Evolutionary conservation across 2,329 filamentous ascomycete species (phyloP).

Genomic region (Aspergillus vadensis): DNA sequence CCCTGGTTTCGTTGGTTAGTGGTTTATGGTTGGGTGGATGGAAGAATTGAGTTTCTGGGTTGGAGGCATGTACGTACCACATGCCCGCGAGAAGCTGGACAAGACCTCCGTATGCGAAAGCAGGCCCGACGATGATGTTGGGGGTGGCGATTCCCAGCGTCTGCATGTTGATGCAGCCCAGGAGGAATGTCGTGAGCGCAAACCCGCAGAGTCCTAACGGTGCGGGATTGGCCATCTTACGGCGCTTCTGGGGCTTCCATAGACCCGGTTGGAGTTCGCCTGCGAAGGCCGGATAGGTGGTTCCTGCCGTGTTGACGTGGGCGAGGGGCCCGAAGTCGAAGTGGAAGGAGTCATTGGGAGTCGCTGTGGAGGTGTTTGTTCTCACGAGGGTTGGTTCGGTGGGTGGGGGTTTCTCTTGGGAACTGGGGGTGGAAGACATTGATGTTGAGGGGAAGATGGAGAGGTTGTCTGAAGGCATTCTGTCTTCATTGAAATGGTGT

Average conservation of each 20-base stretch:
- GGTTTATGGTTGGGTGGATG: neutral
- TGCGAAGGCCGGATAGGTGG: slow-evolving; percentile 60
- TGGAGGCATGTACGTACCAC: slow-evolving; percentile 58
- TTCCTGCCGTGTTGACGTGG: slow-evolving; percentile 41
- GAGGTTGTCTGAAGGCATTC: neutral
- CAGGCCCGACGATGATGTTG: slow-evolving; percentile 66
- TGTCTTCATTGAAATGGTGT: neutral
- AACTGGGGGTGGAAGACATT: neutral
- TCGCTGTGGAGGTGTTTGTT: neutral
- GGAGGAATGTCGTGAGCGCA: slow-evolving; percentile 74
- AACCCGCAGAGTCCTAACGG: slow-evolving; percentile 73
- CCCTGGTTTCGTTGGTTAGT: slow-evolving; percentile 51
- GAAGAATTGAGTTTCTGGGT: no score
- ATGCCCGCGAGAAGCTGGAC: slow-evolving; percentile 77
- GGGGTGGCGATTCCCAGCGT: slow-evolving; percentile 59
- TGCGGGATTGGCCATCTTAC: slow-evolving; percentile 73
- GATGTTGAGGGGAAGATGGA: neutral
- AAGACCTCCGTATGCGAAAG: slow-evolving; percentile 71
- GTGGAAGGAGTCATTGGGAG: neutral
- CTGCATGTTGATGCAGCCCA: slow-evolving; percentile 71
- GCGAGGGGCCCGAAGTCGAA: slow-evolving; percentile 45
- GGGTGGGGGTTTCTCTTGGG: neutral
- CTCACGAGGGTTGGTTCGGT: neutral
- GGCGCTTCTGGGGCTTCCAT: slow-evolving; percentile 59
- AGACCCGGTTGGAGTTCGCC: slow-evolving; percentile 69